A percentile compares a stretch with the other conserved stretches of the same genome.
phyloP scores from a whole-genome alignment of 2,329 filamentous ascomycete species.

The Nemania sp. region DNA sequence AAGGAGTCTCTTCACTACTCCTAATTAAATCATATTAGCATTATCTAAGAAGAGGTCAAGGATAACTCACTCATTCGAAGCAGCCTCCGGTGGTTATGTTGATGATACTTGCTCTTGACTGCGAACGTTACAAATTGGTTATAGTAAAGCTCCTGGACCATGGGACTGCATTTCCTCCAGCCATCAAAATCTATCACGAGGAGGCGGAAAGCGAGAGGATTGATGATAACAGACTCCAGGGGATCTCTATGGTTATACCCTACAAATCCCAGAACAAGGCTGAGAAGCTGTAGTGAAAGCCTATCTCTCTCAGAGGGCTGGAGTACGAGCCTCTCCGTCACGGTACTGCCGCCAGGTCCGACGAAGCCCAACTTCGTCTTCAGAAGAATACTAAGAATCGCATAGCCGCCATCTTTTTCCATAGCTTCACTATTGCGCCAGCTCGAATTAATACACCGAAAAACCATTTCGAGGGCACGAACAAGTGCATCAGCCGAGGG shows the following conservation, averaged over 20 bases:
- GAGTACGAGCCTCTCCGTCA: conserved; percentile 59
- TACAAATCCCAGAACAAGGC: conserved; percentile 84
- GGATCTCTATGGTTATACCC: conserved; percentile 86
- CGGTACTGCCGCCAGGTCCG: conserved; percentile 51
- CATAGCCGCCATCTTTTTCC: conserved; percentile 95
- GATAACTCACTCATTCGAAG: conserved; percentile 83
- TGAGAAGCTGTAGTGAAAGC: conserved; percentile 74
- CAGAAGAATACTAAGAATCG: conserved; percentile 84
- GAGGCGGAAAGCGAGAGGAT: conserved; percentile 92
- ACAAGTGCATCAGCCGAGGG: conserved; percentile 76
- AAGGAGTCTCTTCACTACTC: conserved; percentile 88
- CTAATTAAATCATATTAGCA: conserved; percentile 57
- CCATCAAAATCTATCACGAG: conserved; percentile 92
- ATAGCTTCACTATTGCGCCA: conserved; percentile 99
- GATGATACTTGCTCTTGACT: conserved; percentile 88
- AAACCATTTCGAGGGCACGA: conserved; percentile 83
- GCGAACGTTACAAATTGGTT: conserved; percentile 91
- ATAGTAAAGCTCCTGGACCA: conserved; percentile 91
- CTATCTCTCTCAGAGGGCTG: conserved; percentile 66
- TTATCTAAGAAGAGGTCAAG: conserved; percentile 31
- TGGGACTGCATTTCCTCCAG: conserved; percentile 82
- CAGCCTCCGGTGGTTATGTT: conserved; percentile 89
- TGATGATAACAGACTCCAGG: conserved; percentile 91
- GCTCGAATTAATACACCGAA: conserved; percentile 86
- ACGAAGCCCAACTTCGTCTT: conserved; percentile 80